Conservation (phyloP, 2,329 filamentous ascomycete genomes). For the Mollisia scopiformis region DNA sequence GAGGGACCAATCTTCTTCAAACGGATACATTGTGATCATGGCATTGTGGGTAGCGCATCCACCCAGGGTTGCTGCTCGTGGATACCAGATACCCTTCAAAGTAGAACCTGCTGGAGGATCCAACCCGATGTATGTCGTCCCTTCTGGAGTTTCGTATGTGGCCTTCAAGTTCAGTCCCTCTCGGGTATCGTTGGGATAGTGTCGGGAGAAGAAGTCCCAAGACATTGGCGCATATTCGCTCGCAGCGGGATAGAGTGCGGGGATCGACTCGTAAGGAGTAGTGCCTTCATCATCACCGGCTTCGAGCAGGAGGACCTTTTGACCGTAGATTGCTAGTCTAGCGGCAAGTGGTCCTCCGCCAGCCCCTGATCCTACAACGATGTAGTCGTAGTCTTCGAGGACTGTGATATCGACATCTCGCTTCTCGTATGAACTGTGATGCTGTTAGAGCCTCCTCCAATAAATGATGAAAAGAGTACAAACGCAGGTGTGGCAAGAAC, state of each 20-base stretch:
- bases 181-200: conserved; percentile 49
- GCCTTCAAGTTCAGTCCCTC: conserved; percentile 51
- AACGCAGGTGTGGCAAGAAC: too few species aligned
- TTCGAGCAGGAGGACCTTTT: conserved; percentile 55
- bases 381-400: background rate
- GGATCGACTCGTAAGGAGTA: conserved; percentile 45
- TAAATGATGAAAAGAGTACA: too few species aligned
- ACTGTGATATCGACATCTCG: too few species aligned
- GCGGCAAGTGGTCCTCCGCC: conserved; percentile 53
- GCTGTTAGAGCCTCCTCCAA: too few species aligned
- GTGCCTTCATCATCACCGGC: conserved; percentile 50
- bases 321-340: conserved; percentile 51
- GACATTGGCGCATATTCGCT: conserved; percentile 49
- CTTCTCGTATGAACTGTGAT: too few species aligned
- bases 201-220: conserved; percentile 58
- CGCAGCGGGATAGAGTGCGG: conserved; percentile 46
- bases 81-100: conserved; percentile 42
- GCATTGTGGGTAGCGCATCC: conserved; percentile 41
- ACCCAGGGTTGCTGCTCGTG: conserved; percentile 42
- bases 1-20: conserved; percentile 45
- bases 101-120: conserved; percentile 38
- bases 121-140: conserved; percentile 27
- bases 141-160: conserved; percentile 21
- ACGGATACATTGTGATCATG: conserved; percentile 43
- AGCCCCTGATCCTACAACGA: conserved; percentile 50